Conservation (phyloP, 805 yeast species). For the Yarrowia deformans region DNA sequence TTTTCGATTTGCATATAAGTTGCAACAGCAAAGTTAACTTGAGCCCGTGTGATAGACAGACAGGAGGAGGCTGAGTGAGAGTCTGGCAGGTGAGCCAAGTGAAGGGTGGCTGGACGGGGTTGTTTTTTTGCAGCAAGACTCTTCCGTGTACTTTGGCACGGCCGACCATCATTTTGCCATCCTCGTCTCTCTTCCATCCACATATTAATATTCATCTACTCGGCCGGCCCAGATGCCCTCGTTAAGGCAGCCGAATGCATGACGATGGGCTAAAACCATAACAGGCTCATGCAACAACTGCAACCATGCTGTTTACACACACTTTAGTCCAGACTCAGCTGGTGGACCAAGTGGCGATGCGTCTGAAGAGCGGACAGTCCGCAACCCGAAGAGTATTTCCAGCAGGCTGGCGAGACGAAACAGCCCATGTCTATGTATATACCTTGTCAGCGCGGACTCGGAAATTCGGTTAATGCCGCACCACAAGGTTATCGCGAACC, state of each 20-base stretch:
- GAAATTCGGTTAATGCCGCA: slow-evolving; percentile 34
- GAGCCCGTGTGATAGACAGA: slow-evolving; percentile 16
- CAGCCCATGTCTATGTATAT: neutral
- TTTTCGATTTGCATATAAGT: slow-evolving; percentile 33
- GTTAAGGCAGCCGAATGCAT: slow-evolving; percentile 32
- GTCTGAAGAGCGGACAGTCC: neutral
- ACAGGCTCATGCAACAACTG: slow-evolving; percentile 6
- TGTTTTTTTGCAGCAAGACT: too few species aligned
- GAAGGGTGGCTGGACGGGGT: neutral
- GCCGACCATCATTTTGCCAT: too few species aligned
- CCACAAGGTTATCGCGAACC: slow-evolving; percentile 24
- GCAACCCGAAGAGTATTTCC: neutral
- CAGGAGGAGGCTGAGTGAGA: slow-evolving; percentile 27
- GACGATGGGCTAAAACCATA: slow-evolving; percentile 25
- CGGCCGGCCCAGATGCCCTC: slow-evolving; percentile 19
- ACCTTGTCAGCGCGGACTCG: neutral
- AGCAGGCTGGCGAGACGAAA: too few species aligned
- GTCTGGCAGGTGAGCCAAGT: neutral
- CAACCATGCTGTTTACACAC: neutral
- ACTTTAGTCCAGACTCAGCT: neutral
- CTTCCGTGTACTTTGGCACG: too few species aligned
- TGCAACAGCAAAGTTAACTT: slow-evolving; percentile 37
- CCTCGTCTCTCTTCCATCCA: neutral
- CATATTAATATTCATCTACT: slow-evolving; percentile 5
- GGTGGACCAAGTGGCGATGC: neutral